Conservation (phyloP, 345 rosid genomes). For the Gossypium mustelinum region DNA sequence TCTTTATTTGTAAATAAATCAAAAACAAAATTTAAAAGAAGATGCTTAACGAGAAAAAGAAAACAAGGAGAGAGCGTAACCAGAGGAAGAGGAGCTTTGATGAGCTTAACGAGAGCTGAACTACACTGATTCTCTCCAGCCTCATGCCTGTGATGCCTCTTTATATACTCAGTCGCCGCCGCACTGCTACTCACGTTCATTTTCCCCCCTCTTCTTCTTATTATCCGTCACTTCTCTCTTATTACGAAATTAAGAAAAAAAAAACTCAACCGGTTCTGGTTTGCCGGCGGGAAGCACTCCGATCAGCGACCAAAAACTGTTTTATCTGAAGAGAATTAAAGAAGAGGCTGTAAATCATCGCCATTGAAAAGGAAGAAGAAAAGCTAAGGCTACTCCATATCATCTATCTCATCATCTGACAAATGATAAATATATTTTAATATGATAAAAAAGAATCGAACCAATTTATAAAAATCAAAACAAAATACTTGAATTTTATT, state of each 20-base stretch:
- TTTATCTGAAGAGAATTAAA: not conserved
- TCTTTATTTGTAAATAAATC: too few species aligned
- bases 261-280: not conserved
- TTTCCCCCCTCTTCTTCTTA: too few species aligned
- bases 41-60: not conserved
- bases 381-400: not conserved
- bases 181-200: slow-evolving; percentile 21
- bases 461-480: too few species aligned
- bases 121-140: slow-evolving; percentile 69
- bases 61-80: slow-evolving; percentile 38
- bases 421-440: not conserved
- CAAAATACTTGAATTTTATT: not conserved
- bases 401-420: slow-evolving; percentile 3
- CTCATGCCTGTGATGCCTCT: slow-evolving; percentile 61
- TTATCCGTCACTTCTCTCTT: too few species aligned
- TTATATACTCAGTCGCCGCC: slow-evolving; percentile 43
- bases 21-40: not conserved
- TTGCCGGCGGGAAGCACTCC: slow-evolving; percentile 19
- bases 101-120: slow-evolving; percentile 70
- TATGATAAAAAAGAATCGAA: not conserved
- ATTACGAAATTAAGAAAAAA: not conserved
- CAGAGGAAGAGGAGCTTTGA: slow-evolving; percentile 89
- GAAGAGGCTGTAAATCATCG: slow-evolving; percentile 5
- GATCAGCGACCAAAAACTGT: not conserved
- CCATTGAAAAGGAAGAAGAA: not conserved